phyloP scores from a whole-genome alignment of 257 asterid species.

The Nicotiana tomentosiformis region DNA sequence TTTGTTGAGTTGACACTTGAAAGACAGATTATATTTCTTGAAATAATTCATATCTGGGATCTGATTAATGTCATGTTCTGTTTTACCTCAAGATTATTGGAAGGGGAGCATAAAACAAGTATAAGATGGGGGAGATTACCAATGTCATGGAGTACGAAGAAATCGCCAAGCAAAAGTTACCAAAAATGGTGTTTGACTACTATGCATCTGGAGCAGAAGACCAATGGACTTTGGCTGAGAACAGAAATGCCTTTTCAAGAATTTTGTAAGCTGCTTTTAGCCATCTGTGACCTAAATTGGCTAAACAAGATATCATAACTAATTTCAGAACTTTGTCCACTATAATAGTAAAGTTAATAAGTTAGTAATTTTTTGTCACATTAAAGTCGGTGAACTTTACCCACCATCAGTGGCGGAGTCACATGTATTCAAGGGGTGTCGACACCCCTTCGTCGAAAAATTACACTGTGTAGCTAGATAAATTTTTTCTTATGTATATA shows the following conservation, averaged over 20 bases:
- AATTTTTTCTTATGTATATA: too few relatives aligned
- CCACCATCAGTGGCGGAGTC: too few relatives aligned
- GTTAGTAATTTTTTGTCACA: too few relatives aligned
- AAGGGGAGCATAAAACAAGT: slow-evolving; percentile 9
- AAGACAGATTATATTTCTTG: neutral
- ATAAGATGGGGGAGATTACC: slow-evolving; percentile 65
- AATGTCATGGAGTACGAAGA: slow-evolving; percentile 82
- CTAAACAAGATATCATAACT: neutral
- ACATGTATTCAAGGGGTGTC: too few relatives aligned
- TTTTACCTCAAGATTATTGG: neutral
- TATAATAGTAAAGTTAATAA: neutral
- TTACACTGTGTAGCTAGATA: too few relatives aligned
- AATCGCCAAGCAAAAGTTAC: slow-evolving; percentile 79
- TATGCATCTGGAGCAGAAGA: slow-evolving; percentile 28
- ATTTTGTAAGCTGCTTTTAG: slow-evolving; percentile 13
- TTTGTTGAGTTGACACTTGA: neutral
- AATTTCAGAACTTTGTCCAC: neutral
- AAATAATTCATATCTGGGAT: neutral
- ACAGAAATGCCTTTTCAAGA: slow-evolving; percentile 24
- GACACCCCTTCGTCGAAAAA: too few relatives aligned
- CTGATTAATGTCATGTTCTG: neutral
- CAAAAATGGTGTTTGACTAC: slow-evolving; percentile 64
- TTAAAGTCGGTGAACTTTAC: too few relatives aligned
- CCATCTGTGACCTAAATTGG: neutral
- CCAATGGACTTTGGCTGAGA: slow-evolving; percentile 23